These are phyloP conservation scores for Xylaria sp. DNA, from an alignment of 2,329 filamentous ascomycete genomes.

Conservation along the genomic window DNA sequence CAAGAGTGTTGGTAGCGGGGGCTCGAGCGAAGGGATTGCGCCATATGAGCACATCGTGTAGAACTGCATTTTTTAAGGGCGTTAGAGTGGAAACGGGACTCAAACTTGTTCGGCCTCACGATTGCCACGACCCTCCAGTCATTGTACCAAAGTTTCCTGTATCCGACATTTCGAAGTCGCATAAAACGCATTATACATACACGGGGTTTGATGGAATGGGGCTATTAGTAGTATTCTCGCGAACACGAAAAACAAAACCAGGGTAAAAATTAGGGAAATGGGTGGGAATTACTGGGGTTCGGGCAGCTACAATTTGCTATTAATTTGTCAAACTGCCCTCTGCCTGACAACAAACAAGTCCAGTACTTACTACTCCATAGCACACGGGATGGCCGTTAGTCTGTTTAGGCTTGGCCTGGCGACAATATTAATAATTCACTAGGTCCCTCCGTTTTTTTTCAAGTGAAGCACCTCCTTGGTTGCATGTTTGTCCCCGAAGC, in stretches of 20 bases:
- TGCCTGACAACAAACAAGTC: conserved; percentile 2
- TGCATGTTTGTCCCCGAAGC: background rate
- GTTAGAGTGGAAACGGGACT: conserved; percentile 34
- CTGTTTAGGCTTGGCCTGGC: conserved; percentile 2
- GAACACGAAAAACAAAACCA: conserved; percentile 25
- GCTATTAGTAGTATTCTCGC: conserved; percentile 24
- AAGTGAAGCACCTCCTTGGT: conserved; percentile 1
- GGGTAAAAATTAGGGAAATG: conserved; percentile 23
- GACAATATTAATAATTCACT: conserved; percentile 24
- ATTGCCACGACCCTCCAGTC: conserved; percentile 30
- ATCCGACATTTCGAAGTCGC: conserved; percentile 26
- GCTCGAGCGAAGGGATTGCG: conserved; percentile 14
- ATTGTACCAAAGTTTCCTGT: conserved; percentile 34
- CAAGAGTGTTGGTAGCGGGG: conserved; percentile 1
- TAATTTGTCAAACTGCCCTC: conserved; percentile 15
- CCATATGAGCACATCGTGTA: conserved; percentile 23
- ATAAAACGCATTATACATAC: conserved; percentile 25
- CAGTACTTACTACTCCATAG: conserved; percentile 4
- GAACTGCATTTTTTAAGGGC: conserved; percentile 34
- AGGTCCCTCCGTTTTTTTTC: background rate
- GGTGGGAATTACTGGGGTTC: conserved; percentile 8
- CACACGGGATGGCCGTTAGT: conserved; percentile 1
- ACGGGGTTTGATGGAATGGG: conserved; percentile 19
- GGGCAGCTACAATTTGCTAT: conserved; percentile 25
- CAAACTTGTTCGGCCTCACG: conserved; percentile 26